phyloP scores from a whole-genome alignment of 139 green algal species.

The Picochlorum sp. region DNA sequence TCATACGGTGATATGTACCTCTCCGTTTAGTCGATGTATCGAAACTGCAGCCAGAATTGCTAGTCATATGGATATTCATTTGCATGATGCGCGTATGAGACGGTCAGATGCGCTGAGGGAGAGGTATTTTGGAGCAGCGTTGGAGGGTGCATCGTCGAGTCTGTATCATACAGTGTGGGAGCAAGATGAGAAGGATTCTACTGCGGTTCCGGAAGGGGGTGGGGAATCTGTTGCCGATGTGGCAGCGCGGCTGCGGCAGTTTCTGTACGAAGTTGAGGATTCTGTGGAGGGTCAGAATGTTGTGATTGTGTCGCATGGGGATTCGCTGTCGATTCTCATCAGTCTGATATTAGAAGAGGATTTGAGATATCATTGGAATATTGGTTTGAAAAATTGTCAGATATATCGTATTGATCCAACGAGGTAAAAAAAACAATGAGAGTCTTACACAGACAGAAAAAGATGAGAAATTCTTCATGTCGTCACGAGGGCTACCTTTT shows the following conservation, averaged over 20 bases:
- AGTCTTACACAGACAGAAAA: not conserved
- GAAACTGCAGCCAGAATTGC: conserved; percentile 30
- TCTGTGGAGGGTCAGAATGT: conserved; percentile 17
- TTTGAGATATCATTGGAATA: conserved; percentile 32
- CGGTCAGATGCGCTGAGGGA: conserved; percentile 31
- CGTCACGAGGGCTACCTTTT: not conserved
- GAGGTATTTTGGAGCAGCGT: conserved; percentile 40
- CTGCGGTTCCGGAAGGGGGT: conserved; percentile 17
- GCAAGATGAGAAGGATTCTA: conserved; percentile 21
- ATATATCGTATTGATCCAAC: conserved; percentile 5
- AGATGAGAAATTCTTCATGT: not conserved
- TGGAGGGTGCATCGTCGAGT: conserved; percentile 27
- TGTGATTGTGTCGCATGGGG: conserved; percentile 50
- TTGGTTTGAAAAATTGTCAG: conserved; percentile 43
- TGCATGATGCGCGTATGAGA: not conserved
- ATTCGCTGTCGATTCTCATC: conserved; percentile 50
- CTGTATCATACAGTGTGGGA: conserved; percentile 41
- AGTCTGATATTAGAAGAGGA: conserved; percentile 18
- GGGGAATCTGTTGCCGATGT: conserved; percentile 50
- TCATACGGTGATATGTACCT: conserved; percentile 7
- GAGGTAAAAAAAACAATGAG: not conserved
- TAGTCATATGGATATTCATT: conserved; percentile 7
- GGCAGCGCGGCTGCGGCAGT: conserved; percentile 16
- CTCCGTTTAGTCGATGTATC: conserved; percentile 41
- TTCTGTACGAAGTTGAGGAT: conserved; percentile 37